These are phyloP conservation scores for Neurospora sublineolata DNA, from an alignment of 495 filamentous ascomycete genomes.

Conservation along the genomic window DNA sequence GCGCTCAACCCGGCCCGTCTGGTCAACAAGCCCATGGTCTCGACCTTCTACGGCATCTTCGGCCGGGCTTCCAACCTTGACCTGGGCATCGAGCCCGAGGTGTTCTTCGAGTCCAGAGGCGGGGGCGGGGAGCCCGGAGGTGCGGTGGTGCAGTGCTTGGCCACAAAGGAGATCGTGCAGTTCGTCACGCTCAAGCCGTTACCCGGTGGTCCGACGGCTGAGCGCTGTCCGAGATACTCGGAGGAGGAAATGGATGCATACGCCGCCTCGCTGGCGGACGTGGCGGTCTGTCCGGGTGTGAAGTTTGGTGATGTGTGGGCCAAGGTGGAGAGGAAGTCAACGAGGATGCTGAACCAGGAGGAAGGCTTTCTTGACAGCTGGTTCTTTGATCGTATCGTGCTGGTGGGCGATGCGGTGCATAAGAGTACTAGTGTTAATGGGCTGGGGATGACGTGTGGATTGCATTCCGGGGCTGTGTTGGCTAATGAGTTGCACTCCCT, in stretches of 20 bases:
- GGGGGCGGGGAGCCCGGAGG: not conserved
- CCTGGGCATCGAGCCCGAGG: not conserved
- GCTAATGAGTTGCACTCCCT: not conserved
- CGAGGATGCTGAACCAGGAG: conserved; percentile 24
- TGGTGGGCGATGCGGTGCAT: conserved; percentile 34
- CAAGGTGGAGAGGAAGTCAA: not conserved
- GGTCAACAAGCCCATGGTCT: not conserved
- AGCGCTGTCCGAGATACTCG: not conserved
- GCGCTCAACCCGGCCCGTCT: not conserved
- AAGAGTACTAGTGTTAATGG: conserved; percentile 12
- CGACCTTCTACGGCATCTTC: not conserved
- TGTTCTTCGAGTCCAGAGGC: not conserved
- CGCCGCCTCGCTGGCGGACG: not conserved
- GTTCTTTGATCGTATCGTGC: conserved; percentile 28
- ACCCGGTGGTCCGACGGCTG: not conserved
- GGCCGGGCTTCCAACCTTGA: not conserved
- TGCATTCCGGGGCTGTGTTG: not conserved
- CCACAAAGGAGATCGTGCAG: not conserved
- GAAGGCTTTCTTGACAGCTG: conserved; percentile 30
- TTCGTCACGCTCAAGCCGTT: not conserved
- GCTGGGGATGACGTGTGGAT: not conserved
- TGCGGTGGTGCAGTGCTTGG: not conserved
- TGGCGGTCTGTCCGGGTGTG: not conserved
- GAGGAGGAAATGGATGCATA: not conserved
- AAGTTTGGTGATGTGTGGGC: not conserved